Evolutionary conservation across 1,284 basidiomycete genomes (phyloP), one percentile per base, ranked within the genome.

Genomic region (Cutaneotrichosporon cyanovorans): DNA sequence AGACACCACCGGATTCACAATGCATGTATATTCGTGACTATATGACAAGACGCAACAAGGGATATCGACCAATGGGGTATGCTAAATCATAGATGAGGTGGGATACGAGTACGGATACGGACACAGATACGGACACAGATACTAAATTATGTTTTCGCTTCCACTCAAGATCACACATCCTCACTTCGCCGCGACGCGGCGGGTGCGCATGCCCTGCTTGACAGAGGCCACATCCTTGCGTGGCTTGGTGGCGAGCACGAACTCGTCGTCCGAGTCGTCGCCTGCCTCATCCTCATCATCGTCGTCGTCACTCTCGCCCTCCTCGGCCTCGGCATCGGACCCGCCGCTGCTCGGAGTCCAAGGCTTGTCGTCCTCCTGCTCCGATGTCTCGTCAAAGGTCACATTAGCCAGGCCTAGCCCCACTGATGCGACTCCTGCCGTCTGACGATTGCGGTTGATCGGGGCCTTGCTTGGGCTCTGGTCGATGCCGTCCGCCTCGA

Each of bases 361-460:
- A 6, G 41, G 44, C 38, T 46, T 47, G 30, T 38, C 21, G 23
- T 49, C 50, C 34, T 53, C 43, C 28, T 32, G 35, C 28, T 22
- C 46, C 14, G 51, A 53, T 9, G 42, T 41, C 37, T 62, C 61
- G 23, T 54, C 58, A 37, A 68, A 63, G 21, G 62, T 53, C 20
- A 69, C 65, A 34, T 65, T 67, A 41, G 65, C 59, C 20, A 69
- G 56, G 16, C 66, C 65, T 5, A 68, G 42, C 1, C 67, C 67
- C 39, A 69, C 62, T 16, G 58, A 46, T 2, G 59, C 53, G 20
- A 66, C 59, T 10, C 53, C 51, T 5, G 46, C 46, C 2, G 46
- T 47, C 18, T 58, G 43, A n/a, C 53, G 50, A 16, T 46, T 40
- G 18, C 50, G 52, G 21, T 52, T 37, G 28, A 22, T 41, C 16